phyloP scores from a whole-genome alignment of 2,329 filamentous ascomycete species.

The Clarireedia sp. region DNA sequence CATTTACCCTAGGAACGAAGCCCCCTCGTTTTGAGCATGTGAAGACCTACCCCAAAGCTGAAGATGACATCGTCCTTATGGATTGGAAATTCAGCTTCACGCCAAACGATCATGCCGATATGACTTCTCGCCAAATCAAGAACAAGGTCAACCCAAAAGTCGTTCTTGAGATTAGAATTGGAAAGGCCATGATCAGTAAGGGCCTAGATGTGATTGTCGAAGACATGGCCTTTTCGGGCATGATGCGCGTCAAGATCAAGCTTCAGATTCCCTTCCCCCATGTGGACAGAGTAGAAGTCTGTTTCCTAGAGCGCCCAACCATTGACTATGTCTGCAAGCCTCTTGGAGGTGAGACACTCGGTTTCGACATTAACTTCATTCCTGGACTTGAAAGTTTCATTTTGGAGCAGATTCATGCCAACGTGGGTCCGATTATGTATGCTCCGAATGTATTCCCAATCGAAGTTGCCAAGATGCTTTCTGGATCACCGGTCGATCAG shows the following conservation, averaged over 20 bases:
- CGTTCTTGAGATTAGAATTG: slow-evolving; percentile 86
- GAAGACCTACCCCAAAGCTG: slow-evolving; percentile 92
- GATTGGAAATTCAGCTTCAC: slow-evolving; percentile 99
- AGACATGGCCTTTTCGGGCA: slow-evolving; percentile 89
- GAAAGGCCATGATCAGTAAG: slow-evolving; percentile 95
- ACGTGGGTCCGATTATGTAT: slow-evolving; percentile 96
- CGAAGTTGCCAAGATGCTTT: slow-evolving; percentile 96
- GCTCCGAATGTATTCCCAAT: slow-evolving; percentile 96
- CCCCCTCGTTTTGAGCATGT: slow-evolving; percentile 95
- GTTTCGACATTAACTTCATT: slow-evolving; percentile 99
- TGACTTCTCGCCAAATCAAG: slow-evolving; percentile 83
- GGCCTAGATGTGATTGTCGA: slow-evolving; percentile 96
- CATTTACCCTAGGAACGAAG: slow-evolving; percentile 89
- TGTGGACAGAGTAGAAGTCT: slow-evolving; percentile 89
- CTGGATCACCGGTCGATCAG: slow-evolving; percentile 87
- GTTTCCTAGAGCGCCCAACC: slow-evolving; percentile 78
- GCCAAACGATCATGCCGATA: slow-evolving; percentile 84
- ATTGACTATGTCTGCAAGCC: slow-evolving; percentile 99
- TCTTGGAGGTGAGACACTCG: slow-evolving; percentile 86
- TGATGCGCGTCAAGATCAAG: slow-evolving; percentile 97
- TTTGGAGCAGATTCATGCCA: slow-evolving; percentile 90
- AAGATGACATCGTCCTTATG: slow-evolving; percentile 95
- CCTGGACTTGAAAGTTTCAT: slow-evolving; percentile 92
- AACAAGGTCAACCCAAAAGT: slow-evolving; percentile 97
- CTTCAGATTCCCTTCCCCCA: slow-evolving; percentile 93